These are phyloP conservation scores for Actinidia chinensis DNA, from an alignment of 179 eudicot species.

Conservation along the genomic window DNA sequence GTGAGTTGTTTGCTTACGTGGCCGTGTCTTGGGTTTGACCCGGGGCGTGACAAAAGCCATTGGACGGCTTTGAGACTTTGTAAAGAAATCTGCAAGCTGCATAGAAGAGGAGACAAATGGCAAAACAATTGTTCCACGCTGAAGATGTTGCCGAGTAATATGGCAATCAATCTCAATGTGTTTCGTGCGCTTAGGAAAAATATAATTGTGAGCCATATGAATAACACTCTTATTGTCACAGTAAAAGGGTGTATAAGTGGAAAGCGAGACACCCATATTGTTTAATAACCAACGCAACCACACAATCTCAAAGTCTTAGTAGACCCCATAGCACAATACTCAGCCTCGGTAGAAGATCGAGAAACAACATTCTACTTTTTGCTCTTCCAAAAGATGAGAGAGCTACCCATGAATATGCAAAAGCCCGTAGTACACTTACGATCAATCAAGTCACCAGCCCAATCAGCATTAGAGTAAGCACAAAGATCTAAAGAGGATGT, in stretches of 20 bases:
- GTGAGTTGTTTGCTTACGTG: too few relatives aligned
- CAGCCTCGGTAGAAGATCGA: not conserved
- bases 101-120: not conserved
- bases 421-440: not conserved
- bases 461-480: not conserved
- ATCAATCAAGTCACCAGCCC: not conserved
- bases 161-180: not conserved
- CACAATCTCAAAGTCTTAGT: not conserved
- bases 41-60: too few relatives aligned
- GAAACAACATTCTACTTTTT: slow-evolving; percentile 2
- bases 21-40: too few relatives aligned
- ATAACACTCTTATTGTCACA: not conserved
- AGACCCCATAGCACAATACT: not conserved
- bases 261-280: not conserved
- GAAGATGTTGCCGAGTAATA: not conserved
- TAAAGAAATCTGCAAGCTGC: not conserved
- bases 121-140: not conserved
- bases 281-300: not conserved
- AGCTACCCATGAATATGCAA: not conserved
- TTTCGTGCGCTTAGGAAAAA: not conserved
- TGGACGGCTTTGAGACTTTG: not conserved
- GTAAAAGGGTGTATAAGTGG: not conserved
- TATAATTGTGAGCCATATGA: not conserved
- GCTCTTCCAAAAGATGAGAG: slow-evolving; percentile 8
- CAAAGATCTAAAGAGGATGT: not conserved